Evolutionary conservation across 345 rosid species (phyloP), one percentile per base, ranked within the genome.

Genomic region (Pseudoturritis turrita): DNA sequence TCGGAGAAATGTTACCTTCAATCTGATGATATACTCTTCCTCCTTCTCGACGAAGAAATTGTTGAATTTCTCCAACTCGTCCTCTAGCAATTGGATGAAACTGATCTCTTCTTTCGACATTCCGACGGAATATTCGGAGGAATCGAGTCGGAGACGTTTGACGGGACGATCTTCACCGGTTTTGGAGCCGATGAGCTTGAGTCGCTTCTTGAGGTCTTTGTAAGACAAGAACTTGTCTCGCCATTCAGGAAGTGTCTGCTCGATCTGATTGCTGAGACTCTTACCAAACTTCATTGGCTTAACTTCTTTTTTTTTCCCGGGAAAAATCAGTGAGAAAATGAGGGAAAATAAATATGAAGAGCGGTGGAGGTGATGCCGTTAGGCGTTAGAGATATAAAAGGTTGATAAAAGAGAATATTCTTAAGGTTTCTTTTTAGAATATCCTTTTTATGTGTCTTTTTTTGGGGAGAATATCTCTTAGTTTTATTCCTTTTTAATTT

Each of bases 181-280:
- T 59, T 74, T 81, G 33, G 89, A 85, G 13, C 72, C 80, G 36
- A 91, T 75, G 56, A 87, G 89, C 79, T 95, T 95, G 81, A 95
- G 76, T 33, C 75, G 67, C 82, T 95, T 91, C 83, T 95, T 95
- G 57, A 95, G 96, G 10, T 85, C 96, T 77, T 95, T 95, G 88
- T 95, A 95, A 50, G 99, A 95, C 62, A 91, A 87, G 55, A 95
- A 95, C 81, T 95, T 91, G 82, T 91, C 97, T 12, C 89, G 78
- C 99, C 99, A 95, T 79, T 91, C 97, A 12, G 99, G 99, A 17
- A 88, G 74, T 17, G 98, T 89, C 77, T 92, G 94, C 65, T 91
- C 98, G 77, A 95, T 91, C 92, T 95, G 99, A 66, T 83, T 95
- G 85, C 97, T 88, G 0, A 91, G 86, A 79, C 97, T 89, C 87